A percentile compares a stretch with the other conserved stretches of the same genome.
Evolutionary conservation across 2,329 filamentous ascomycete species (phyloP).

Genomic region (Penicillium sumatraense): DNA sequence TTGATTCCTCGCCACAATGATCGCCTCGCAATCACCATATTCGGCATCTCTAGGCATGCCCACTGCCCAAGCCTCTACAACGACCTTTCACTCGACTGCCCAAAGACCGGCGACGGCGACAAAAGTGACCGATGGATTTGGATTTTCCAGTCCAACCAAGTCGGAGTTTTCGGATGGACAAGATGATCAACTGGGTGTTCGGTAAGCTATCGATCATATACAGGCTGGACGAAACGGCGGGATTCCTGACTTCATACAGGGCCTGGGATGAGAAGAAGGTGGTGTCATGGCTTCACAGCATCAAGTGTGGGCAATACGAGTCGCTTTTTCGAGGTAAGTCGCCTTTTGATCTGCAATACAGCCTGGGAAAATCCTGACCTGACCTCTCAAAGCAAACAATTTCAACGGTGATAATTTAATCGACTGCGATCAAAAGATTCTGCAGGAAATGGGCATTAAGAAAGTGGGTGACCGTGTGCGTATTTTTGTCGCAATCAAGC

Average conservation of each 20-base stretch:
- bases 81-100: constrained; percentile 35
- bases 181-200: constrained; percentile 74
- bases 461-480: constrained; percentile 96
- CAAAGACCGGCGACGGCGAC: constrained; percentile 35
- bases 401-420: constrained; percentile 97
- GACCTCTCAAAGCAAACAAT: constrained; percentile 68
- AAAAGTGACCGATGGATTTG: constrained; percentile 39
- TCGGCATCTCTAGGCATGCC: constrained; percentile 36
- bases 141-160: constrained; percentile 81
- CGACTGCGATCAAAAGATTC: constrained; percentile 93
- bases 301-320: constrained; percentile 94
- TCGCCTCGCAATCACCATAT: constrained; percentile 49
- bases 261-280: constrained; percentile 90
- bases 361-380: constrained; percentile 30
- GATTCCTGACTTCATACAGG: constrained; percentile 42
- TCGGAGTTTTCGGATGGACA: constrained; percentile 84
- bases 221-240: neutral
- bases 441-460: constrained; percentile 98
- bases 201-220: constrained; percentile 51
- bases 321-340: constrained; percentile 73
- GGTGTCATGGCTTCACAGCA: constrained; percentile 84
- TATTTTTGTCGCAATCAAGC: constrained; percentile 84
- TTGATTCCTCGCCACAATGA: constrained; percentile 36
- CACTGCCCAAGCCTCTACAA: constrained; percentile 40
- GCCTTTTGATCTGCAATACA: neutral